Evolutionary conservation across 805 yeast species (phyloP).

Genomic region (Candida orba): DNA sequence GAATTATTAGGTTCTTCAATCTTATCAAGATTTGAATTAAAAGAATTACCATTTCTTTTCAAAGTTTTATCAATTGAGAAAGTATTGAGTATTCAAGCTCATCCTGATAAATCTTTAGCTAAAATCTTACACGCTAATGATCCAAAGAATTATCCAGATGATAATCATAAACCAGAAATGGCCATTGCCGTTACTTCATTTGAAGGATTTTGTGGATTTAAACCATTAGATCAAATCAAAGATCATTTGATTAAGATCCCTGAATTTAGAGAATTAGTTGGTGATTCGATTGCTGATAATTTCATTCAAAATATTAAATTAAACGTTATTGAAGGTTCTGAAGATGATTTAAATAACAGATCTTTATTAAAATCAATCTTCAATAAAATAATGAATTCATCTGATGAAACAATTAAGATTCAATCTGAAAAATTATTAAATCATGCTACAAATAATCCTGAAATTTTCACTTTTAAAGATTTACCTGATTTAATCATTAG

Average conservation of each 20-base stretch:
- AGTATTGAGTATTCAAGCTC: constrained; percentile 94
- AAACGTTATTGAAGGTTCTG: constrained; percentile 30
- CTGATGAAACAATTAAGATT: constrained; percentile 47
- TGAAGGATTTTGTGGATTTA: constrained; percentile 97
- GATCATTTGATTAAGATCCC: constrained; percentile 64
- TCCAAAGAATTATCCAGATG: constrained; percentile 95
- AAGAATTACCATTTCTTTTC: constrained; percentile 85
- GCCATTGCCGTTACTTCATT: constrained; percentile 94
- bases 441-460: constrained; percentile 55
- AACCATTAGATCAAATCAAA: constrained; percentile 77
- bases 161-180: constrained; percentile 99
- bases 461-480: constrained; percentile 41
- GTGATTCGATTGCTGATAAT: constrained; percentile 46
- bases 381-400: constrained; percentile 75
- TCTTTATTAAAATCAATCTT: constrained; percentile 67
- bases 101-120: constrained; percentile 87
- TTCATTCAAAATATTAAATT: constrained; percentile 43
- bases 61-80: constrained; percentile 90
- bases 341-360: constrained; percentile 52
- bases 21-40: constrained; percentile 55
- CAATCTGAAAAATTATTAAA: constrained; percentile 60
- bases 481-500: constrained; percentile 71
- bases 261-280: constrained; percentile 67
- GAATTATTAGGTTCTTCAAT: constrained; percentile 51
- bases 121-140: constrained; percentile 68